phyloP scores from a whole-genome alignment of 2,329 filamentous ascomycete species.

The Claviceps purpurea region DNA sequence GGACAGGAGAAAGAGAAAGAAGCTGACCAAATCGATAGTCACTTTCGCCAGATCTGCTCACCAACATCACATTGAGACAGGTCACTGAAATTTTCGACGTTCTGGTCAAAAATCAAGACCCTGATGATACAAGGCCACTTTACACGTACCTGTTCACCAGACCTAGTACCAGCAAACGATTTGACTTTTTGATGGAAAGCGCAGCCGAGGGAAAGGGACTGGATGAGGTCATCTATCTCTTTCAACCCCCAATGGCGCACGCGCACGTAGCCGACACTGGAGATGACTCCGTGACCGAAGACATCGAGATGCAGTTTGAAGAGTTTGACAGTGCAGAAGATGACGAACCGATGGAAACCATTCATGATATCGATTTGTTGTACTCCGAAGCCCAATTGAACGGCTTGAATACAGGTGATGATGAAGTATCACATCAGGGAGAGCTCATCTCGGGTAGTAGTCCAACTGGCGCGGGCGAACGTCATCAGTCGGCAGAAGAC shows the following conservation, averaged over 20 bases:
- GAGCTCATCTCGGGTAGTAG: not conserved
- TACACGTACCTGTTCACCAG: constrained; percentile 30
- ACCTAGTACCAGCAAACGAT: constrained; percentile 24
- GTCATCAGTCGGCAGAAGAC: not conserved
- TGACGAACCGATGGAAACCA: constrained; percentile 7
- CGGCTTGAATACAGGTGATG: not conserved
- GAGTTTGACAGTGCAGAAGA: constrained; percentile 11
- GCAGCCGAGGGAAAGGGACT: constrained; percentile 27
- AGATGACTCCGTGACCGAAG: constrained; percentile 1
- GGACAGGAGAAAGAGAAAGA: not conserved
- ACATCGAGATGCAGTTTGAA: constrained; percentile 7
- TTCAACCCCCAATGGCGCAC: constrained; percentile 14
- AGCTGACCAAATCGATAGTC: constrained; percentile 21
- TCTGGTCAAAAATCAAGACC: constrained; percentile 30
- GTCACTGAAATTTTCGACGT: constrained; percentile 30
- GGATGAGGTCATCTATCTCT: constrained; percentile 27
- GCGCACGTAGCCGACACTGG: not conserved
- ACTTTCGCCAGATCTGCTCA: constrained; percentile 19
- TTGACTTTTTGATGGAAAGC: constrained; percentile 27
- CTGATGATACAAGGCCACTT: constrained; percentile 23
- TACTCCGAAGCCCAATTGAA: not conserved
- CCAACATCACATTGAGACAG: constrained; percentile 25
- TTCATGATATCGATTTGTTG: constrained; percentile 11
- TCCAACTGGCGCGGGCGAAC: not conserved
- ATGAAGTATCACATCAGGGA: not conserved